Percentiles rank a stretch among this genome's conserved stretches.
phyloP scores from a whole-genome alignment of 306 rosid species.

The Cucumis sativus region Cucumber_9930_V3 NC_026655.2:4483501-4484000 shows the following conservation, averaged over 20 bases:
- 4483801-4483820: neutral
- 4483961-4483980: neutral
- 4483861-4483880: neutral
- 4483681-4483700: too few species aligned
- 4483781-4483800: neutral
- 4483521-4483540: conserved; percentile 16
- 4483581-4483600: neutral
- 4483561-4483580: conserved; percentile 2
- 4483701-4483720: too few species aligned
- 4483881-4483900: neutral
- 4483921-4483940: neutral
- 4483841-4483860: neutral
- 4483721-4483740: neutral
- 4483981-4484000: neutral
- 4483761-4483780: neutral
- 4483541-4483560: neutral
- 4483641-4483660: neutral
- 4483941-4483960: neutral
- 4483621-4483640: neutral
- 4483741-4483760: neutral
- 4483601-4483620: neutral
- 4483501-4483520: conserved; percentile 11
- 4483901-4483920: neutral
- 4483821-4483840: neutral
- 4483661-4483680: neutral